Base-by-base conservation (phyloP, 1,139 yeast species). In the Magnusiomyces tetraspermus region DNA sequence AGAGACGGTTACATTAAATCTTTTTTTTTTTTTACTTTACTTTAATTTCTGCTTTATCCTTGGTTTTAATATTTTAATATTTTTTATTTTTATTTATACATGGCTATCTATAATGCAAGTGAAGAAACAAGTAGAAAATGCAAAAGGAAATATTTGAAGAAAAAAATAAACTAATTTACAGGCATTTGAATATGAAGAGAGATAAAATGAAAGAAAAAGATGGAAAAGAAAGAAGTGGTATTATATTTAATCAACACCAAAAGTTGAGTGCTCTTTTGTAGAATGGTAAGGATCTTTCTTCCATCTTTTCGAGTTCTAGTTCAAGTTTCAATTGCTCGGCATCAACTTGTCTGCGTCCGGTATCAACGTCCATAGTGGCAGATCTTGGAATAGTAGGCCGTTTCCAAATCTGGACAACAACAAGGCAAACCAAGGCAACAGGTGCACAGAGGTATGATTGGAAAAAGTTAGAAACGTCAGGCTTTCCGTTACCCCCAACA, bases 261-360 rank as follows among this genome's bases (percentile, higher is more conserved):
- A 76, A 75, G 53, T 66, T 62, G 59, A 64, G 70, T 13, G 64
- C 50, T 59, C 76, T 72, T 67, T 61, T 71, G 56, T 38, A 74
- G 67, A 54, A 71, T 61, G 58, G 67, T 58, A 61, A 64, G 60
- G 64, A 61, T 30, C 63, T 65, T 58, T 73, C 55, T 49, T 60
- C 59, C 38, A 70, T 78, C 57, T 66, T 68, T 59, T 78, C 79
- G 63, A 75, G 80, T 44, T 69, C 72, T 50, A 76, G 71, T 63
- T 79, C 84, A 58, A 73, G 79, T 59, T 66, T 71, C 54, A 79
- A 63, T 56, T 71, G 67, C 51, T 78, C 83, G 57, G 75, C 67
- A 61, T 80, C 84, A 59, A 76, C 70, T 52, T 77, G 76, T 59
- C 81, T 74, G 65, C 82, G 73, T 49, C 82, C 83, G 51, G 74